phyloP scores from a whole-genome alignment of 1,284 basidiomycete species.

The Leucoagaricus sp. region DNA sequence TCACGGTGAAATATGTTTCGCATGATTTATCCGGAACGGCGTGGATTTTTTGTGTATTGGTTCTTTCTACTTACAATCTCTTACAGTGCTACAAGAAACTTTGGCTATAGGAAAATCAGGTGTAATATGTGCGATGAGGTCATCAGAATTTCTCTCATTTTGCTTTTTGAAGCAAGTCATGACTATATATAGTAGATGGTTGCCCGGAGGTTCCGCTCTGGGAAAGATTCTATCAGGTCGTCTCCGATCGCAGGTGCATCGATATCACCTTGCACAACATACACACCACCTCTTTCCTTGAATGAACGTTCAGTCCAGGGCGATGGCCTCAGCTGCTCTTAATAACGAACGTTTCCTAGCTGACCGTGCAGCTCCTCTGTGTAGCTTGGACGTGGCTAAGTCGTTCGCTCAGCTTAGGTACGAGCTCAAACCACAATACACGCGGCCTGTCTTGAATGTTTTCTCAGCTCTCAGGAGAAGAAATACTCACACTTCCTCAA shows the following conservation, averaged over 20 bases:
- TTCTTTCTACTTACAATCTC: too few relatives aligned
- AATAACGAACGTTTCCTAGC: conserved; percentile 65
- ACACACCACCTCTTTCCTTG: neutral
- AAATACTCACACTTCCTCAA: conserved; percentile 73
- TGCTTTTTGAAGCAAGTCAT: neutral
- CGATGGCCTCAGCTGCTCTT: conserved; percentile 30
- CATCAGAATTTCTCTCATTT: neutral
- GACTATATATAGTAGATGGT: neutral
- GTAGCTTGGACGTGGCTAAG: conserved; percentile 63
- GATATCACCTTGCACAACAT: conserved; percentile 8
- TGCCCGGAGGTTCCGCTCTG: conserved; percentile 28
- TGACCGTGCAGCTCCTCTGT: conserved; percentile 68
- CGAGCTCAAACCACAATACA: conserved; percentile 13
- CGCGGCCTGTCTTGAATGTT: conserved; percentile 1
- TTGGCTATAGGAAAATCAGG: neutral
- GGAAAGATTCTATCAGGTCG: conserved; percentile 22
- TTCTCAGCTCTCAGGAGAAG: conserved; percentile 64
- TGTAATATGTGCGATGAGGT: neutral
- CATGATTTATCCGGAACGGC: too few relatives aligned
- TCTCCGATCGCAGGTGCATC: conserved; percentile 20
- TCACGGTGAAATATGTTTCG: too few relatives aligned
- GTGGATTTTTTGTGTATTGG: too few relatives aligned
- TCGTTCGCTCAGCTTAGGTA: conserved; percentile 72
- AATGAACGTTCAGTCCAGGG: conserved; percentile 13
- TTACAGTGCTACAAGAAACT: too few relatives aligned